Evolutionary conservation across 768 basidiomycete species (phyloP).

Genomic region (Lentinula sp.): DNA sequence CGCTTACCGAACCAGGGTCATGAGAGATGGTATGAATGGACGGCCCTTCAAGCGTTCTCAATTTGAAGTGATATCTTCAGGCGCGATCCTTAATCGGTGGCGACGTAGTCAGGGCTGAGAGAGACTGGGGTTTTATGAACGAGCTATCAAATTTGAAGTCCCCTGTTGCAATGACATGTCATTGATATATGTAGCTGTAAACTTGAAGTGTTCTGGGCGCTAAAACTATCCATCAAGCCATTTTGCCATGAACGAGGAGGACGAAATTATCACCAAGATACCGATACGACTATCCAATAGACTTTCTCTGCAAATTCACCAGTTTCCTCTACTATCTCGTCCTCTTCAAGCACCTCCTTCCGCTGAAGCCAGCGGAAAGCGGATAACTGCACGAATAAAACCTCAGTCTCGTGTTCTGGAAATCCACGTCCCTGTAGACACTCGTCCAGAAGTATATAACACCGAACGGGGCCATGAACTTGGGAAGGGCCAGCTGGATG

Average conservation of each 20-base stretch:
- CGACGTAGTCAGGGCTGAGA: too few species aligned
- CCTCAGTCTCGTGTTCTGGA: conserved; percentile 57
- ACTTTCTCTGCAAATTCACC: conserved; percentile 68
- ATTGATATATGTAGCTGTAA: too few species aligned
- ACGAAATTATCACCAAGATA: conserved; percentile 60
- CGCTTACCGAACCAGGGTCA: too few species aligned
- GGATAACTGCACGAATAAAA: conserved; percentile 70
- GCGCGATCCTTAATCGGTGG: too few species aligned
- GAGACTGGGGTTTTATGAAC: too few species aligned
- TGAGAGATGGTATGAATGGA: too few species aligned
- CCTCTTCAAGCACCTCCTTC: conserved; percentile 76
- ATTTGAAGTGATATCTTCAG: too few species aligned
- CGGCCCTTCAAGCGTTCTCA: too few species aligned
- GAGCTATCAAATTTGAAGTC: too few species aligned
- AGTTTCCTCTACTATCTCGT: conserved; percentile 71
- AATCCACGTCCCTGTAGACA: conserved; percentile 78
- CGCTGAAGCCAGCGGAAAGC: conserved; percentile 65
- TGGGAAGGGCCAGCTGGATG: conserved; percentile 60
- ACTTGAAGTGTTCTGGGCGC: neutral
- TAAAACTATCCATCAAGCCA: neutral
- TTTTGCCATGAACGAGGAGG: conserved; percentile 28
- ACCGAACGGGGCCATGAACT: conserved; percentile 60
- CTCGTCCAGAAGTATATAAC: conserved; percentile 77
- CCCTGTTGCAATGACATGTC: too few species aligned
- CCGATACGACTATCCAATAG: conserved; percentile 68